Percentiles rank a stretch among this genome's conserved stretches.
Conservation (phyloP, 208 protist genomes). For the Trypanosoma congolense region DNA sequence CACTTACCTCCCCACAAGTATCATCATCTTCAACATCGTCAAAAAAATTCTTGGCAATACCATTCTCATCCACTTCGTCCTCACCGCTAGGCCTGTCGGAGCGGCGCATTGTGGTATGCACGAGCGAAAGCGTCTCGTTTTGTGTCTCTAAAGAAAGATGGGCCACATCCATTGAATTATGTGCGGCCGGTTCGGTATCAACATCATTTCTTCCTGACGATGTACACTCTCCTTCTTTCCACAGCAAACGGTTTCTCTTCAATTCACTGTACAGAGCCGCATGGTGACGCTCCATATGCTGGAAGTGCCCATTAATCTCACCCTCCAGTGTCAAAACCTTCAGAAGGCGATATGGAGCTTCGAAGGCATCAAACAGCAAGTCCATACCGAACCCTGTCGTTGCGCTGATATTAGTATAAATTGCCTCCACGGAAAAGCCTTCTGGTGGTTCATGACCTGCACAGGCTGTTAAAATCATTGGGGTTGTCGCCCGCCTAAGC, state of each 20-base stretch:
- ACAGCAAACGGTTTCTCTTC: constrained; percentile 8
- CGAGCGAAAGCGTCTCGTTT: background rate
- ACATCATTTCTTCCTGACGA: background rate
- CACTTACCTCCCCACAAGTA: background rate
- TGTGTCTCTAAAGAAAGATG: too few relatives aligned
- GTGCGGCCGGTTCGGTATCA: background rate
- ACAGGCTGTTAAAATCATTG: constrained; percentile 38
- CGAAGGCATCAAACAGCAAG: constrained; percentile 37
- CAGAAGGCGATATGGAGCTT: constrained; percentile 57
- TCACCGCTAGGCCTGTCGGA: background rate
- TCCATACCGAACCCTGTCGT: constrained; percentile 41
- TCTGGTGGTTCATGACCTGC: constrained; percentile 34
- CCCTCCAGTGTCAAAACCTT: constrained; percentile 42
- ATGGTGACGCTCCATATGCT: constrained; percentile 20
- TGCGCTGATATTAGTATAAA: constrained; percentile 48
- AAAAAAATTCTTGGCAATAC: constrained; percentile 22
- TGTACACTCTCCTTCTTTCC: constrained; percentile 1
- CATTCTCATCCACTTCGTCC: constrained; percentile 12
- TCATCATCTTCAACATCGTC: constrained; percentile 12
- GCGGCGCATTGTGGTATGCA: background rate
- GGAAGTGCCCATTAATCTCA: constrained; percentile 25
- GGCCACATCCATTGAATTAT: background rate
- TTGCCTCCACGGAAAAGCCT: constrained; percentile 36
- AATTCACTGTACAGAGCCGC: constrained; percentile 9
- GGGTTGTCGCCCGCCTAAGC: constrained; percentile 36